Percentiles rank a stretch among this genome's conserved stretches.
Conservation (phyloP, 139 green algal species). For the Asterochloris sp. region DNA sequence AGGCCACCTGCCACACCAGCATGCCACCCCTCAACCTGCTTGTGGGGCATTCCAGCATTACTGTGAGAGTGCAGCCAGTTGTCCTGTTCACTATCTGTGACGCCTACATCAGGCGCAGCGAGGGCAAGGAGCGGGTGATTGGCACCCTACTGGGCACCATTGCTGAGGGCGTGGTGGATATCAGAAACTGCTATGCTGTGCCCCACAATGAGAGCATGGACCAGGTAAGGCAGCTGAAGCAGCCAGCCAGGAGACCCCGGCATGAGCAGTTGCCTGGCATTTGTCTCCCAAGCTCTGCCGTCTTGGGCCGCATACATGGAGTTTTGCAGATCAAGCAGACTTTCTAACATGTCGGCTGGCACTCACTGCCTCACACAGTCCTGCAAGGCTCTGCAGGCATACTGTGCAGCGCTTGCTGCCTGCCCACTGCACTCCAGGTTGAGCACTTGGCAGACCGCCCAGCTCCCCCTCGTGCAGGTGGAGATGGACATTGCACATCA, state of each 20-base stretch:
- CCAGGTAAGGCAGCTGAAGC: slow-evolving; percentile 45
- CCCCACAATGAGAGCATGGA: slow-evolving; percentile 92
- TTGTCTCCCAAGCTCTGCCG: background rate
- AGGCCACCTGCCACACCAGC: background rate
- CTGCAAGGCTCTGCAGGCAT: no score
- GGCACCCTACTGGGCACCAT: slow-evolving; percentile 89
- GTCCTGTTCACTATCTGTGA: slow-evolving; percentile 94
- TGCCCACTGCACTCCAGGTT: background rate
- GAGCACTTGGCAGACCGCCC: no score
- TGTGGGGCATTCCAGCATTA: slow-evolving; percentile 37
- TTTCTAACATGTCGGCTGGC: no score
- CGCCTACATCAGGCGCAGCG: slow-evolving; percentile 82
- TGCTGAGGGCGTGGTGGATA: slow-evolving; percentile 70
- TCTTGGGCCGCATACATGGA: background rate
- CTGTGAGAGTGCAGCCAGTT: slow-evolving; percentile 83
- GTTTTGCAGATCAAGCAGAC: no score
- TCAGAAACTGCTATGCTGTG: slow-evolving; percentile 94
- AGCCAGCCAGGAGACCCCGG: background rate
- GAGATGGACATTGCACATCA: slow-evolving; percentile 93
- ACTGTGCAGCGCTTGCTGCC: background rate
- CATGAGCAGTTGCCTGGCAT: background rate
- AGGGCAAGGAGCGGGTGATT: slow-evolving; percentile 89
- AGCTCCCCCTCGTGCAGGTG: slow-evolving; percentile 56
- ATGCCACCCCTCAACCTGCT: slow-evolving; percentile 39
- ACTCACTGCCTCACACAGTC: no score